Percentiles rank a stretch among this genome's conserved stretches.
phyloP scores from a whole-genome alignment of 257 asterid genomes.

The Lithospermum erythrorhizon region DNA sequence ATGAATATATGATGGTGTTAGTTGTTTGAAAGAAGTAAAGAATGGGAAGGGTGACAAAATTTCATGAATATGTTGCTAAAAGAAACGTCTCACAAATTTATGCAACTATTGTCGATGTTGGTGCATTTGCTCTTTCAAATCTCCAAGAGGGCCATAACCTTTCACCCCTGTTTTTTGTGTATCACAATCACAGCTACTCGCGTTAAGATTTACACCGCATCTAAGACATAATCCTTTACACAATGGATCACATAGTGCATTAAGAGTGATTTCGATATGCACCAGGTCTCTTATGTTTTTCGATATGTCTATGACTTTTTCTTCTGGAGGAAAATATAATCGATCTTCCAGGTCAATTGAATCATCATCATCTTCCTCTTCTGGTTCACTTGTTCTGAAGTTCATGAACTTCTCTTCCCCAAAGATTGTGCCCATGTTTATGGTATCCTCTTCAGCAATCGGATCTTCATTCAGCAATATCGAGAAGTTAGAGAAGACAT shows the following conservation, averaged over 20 bases:
- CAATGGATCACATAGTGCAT: conserved; percentile 48
- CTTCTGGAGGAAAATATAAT: conserved; percentile 56
- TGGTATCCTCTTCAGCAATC: conserved; percentile 46
- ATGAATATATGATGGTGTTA: too few relatives aligned
- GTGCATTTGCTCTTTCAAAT: conserved; percentile 57
- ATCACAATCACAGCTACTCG: conserved; percentile 35
- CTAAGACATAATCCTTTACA: conserved; percentile 72
- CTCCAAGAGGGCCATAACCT: conserved; percentile 56
- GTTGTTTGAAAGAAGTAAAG: too few relatives aligned
- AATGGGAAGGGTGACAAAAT: too few relatives aligned
- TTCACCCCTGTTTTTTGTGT: conserved; percentile 24
- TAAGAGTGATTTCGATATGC: conserved; percentile 77
- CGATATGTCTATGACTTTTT: conserved; percentile 63
- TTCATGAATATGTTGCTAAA: not conserved
- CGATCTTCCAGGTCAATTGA: conserved; percentile 57
- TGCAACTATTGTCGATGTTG: conserved; percentile 23
- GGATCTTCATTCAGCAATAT: conserved; percentile 63
- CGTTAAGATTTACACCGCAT: conserved; percentile 71
- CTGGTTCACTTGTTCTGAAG: conserved; percentile 14
- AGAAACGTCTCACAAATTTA: not conserved
- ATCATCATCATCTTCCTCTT: conserved; percentile 30
- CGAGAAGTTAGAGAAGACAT: conserved; percentile 59
- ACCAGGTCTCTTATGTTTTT: conserved; percentile 75
- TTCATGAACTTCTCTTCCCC: conserved; percentile 32
- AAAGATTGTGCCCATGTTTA: conserved; percentile 42